Percentiles rank a stretch among this genome's conserved stretches.
phyloP scores from a whole-genome alignment of 192 early-diverging fungal species.

The Coemansia brasiliensis region DNA sequence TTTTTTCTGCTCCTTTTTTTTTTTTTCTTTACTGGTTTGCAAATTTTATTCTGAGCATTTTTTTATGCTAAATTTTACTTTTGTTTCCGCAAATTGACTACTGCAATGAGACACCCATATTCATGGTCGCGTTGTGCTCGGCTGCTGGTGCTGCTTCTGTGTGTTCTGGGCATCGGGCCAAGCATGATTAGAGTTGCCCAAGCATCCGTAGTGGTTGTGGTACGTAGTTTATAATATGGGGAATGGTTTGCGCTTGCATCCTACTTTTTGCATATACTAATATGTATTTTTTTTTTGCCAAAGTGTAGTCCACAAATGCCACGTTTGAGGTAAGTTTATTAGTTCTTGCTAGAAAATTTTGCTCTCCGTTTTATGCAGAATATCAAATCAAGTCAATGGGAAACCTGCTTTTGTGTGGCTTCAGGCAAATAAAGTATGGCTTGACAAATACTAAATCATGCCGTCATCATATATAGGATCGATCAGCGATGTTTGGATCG shows the following conservation, averaged over 20 bases:
- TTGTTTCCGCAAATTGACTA: background rate
- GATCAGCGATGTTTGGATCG: constrained; percentile 87
- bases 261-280: background rate
- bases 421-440: too few species aligned
- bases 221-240: constrained; percentile 5
- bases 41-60: constrained; percentile 17
- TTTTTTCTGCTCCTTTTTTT: background rate
- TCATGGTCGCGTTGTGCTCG: constrained; percentile 9
- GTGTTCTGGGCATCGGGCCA: constrained; percentile 11
- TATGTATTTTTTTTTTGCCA: background rate
- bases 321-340: constrained; percentile 42
- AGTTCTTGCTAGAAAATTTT: background rate
- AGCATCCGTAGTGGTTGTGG: constrained; percentile 38
- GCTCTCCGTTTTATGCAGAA: background rate
- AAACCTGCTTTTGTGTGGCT: too few species aligned
- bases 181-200: constrained; percentile 14
- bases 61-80: constrained; percentile 1
- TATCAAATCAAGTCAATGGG: too few species aligned
- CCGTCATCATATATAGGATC: constrained; percentile 54
- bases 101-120: background rate
- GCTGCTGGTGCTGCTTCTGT: constrained; percentile 20
- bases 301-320: constrained; percentile 41
- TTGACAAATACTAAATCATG: background rate
- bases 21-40: constrained; percentile 3
- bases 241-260: background rate